Evolutionary conservation across 495 filamentous ascomycete genomes (phyloP).

Genomic region (Clohesyomyces aquaticus): DNA sequence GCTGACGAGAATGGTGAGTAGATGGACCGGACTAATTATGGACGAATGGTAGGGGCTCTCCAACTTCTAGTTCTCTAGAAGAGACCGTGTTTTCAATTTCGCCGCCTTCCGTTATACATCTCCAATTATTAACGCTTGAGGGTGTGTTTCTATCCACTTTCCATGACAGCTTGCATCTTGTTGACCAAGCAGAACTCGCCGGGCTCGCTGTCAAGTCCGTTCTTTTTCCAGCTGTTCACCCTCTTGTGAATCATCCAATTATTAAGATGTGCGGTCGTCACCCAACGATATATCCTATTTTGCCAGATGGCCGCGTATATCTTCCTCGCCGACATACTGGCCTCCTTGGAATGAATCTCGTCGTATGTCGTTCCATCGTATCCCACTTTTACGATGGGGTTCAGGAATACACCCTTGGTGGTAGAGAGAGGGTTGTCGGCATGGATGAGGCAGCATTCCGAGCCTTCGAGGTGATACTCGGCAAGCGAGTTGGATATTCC

Average conservation of each 20-base stretch:
- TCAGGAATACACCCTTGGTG: constrained; percentile 35
- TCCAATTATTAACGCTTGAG: no score
- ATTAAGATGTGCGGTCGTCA: not conserved
- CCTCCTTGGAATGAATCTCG: not conserved
- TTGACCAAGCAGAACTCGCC: not conserved
- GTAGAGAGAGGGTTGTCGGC: constrained; percentile 38
- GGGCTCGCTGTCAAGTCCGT: not conserved
- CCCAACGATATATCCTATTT: not conserved
- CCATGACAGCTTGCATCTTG: not conserved
- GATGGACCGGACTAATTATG: no score
- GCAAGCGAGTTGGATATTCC: constrained; percentile 37
- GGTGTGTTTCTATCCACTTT: not conserved
- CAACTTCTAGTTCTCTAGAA: no score
- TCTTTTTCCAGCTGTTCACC: not conserved
- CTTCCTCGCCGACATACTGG: not conserved
- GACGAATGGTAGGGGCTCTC: no score
- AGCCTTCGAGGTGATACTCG: constrained; percentile 33
- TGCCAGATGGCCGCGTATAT: not conserved
- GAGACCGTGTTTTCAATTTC: no score
- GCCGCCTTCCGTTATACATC: no score
- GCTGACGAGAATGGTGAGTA: no score
- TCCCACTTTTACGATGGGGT: constrained; percentile 37
- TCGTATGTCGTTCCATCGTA: constrained; percentile 23
- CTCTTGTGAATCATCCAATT: not conserved
- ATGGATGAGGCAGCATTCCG: constrained; percentile 43